Base-by-base conservation (phyloP, 75 land plant species). In the Selaginella moellendorffii region DNA sequence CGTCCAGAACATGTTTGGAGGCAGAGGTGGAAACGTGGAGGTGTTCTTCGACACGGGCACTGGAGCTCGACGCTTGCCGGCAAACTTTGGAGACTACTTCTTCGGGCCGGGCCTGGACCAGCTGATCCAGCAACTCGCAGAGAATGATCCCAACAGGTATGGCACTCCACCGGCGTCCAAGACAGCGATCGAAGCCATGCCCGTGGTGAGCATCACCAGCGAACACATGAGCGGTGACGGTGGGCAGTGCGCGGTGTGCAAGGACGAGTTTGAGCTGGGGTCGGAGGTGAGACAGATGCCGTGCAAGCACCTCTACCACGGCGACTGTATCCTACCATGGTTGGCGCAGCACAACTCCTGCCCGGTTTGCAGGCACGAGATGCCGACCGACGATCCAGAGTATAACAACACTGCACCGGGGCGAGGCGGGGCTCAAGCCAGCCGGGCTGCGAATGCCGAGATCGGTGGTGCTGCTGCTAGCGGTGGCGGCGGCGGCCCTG, bases 351-450 rank as follows among this genome's bases (percentile, higher is more conserved):
- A 71, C 36, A 73, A 76, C 28, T 73, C 82, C 1, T 80, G 82
- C 68, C 82, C 82, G 18, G 76, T 83, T 31, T 83, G 86, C 27
- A 80, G 86, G 9, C 31, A 51, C n/a, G 72, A 78, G 56, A 60
- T 82, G 63, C 75, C 82, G 25, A 22, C 36, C 10, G 76, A 67
- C 8, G 75, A 63, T 31, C 36, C 30, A 28, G 65, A 63, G 5
- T 28, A 63, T n/a, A 31, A 63, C 28, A 29, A 28, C 26, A 1
- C 1, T 1, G 24, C 24, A 1, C 24, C 56, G 1, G 17, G 62
- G 62, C n/a, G 28, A 60, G 25, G 21, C 24, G 56, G 5, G 56
- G 56, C 56, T n/a, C n/a, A n/a, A n/a, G n/a, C n/a, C n/a, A n/a
- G n/a, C n/a, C n/a, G n/a, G n/a, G n/a, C n/a, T n/a, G n/a, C n/a